phyloP scores from a whole-genome alignment of 805 yeast species.

The Clavispora phyllophila region DNA sequence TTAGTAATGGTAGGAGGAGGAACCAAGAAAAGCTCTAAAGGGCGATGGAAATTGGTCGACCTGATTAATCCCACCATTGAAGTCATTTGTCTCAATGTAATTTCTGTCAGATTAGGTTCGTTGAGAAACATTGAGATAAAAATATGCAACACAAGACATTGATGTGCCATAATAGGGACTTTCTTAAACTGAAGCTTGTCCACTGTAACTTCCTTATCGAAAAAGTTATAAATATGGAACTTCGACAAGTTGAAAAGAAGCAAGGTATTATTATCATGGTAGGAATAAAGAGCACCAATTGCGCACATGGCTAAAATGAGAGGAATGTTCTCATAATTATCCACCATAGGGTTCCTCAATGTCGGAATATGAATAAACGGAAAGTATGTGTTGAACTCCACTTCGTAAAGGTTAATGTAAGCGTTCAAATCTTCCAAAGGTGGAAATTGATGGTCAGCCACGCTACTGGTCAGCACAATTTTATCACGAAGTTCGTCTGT shows the following conservation, averaged over 20 bases:
- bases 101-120: conserved; percentile 45
- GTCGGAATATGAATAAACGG: conserved; percentile 77
- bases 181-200: conserved; percentile 47
- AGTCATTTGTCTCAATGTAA: conserved; percentile 48
- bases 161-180: conserved; percentile 53
- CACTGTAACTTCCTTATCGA: conserved; percentile 48
- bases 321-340: conserved; percentile 50
- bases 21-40: conserved; percentile 32
- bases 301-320: conserved; percentile 77
- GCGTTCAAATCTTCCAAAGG: conserved; percentile 69
- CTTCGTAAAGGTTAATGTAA: conserved; percentile 68
- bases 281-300: conserved; percentile 82
- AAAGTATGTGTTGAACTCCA: conserved; percentile 75
- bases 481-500: conserved; percentile 47
- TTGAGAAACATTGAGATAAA: conserved; percentile 54
- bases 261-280: conserved; percentile 72
- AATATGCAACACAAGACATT: conserved; percentile 51
- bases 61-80: conserved; percentile 51
- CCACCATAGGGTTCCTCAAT: conserved; percentile 37
- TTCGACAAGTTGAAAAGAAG: conserved; percentile 64
- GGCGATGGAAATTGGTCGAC: conserved; percentile 48
- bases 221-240: conserved; percentile 57
- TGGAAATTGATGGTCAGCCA: conserved; percentile 63
- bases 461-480: conserved; percentile 49
- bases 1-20: conserved; percentile 19